Conservation (phyloP, 108 stramenopile species). For the Cyclotella cryptica region DNA sequence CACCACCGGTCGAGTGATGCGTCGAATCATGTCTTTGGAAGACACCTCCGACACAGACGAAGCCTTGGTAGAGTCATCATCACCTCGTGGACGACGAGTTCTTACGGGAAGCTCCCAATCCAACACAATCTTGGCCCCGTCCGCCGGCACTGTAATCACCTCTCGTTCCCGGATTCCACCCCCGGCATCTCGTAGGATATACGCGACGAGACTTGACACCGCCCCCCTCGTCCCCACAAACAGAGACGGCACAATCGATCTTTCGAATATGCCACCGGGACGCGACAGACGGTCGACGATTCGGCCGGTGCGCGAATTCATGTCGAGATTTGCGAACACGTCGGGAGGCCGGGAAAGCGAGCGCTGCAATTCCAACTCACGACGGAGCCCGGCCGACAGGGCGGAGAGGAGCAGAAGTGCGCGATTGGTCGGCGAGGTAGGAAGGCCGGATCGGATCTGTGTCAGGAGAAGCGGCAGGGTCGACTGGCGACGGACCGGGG, state of each 20-base stretch:
- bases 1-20: slow-evolving; percentile 53
- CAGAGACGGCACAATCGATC: slow-evolving; percentile 71
- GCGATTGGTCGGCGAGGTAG: slow-evolving; percentile 75
- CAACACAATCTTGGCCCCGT: slow-evolving; percentile 74
- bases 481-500: slow-evolving; percentile 33
- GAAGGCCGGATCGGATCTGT: slow-evolving; percentile 44
- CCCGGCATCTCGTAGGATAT: slow-evolving; percentile 55
- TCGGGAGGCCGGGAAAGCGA: slow-evolving; percentile 63
- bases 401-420: slow-evolving; percentile 45
- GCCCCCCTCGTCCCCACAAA: slow-evolving; percentile 80
- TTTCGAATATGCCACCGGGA: slow-evolving; percentile 57
- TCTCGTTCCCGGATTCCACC: slow-evolving; percentile 58
- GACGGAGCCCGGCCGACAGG: slow-evolving; percentile 54
- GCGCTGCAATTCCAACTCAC: slow-evolving; percentile 64
- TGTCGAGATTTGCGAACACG: slow-evolving; percentile 63
- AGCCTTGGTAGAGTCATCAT: too few relatives aligned
- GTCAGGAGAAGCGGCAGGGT: slow-evolving; percentile 27
- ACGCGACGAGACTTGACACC: slow-evolving; percentile 70
- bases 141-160: slow-evolving; percentile 66
- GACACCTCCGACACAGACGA: neutral
- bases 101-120: slow-evolving; percentile 81
- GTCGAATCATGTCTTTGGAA: neutral
- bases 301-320: slow-evolving; percentile 19
- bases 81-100: neutral
- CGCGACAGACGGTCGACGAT: slow-evolving; percentile 31